Conservation (phyloP, 345 rosid genomes). For the thale cress (Arabidopsis thaliana) region DNA sequence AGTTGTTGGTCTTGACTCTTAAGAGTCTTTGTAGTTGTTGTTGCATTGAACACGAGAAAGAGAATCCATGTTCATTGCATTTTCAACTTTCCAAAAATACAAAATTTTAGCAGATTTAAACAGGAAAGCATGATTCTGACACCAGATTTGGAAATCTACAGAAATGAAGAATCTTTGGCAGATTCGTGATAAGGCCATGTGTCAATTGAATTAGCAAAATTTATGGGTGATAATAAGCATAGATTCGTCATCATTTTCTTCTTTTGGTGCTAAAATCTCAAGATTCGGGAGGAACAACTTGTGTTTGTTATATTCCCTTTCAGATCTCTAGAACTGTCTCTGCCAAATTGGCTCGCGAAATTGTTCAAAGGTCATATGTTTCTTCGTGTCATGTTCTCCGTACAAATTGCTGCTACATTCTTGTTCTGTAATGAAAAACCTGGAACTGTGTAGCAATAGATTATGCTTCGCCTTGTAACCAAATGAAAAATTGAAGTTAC, state of each 20-base stretch:
- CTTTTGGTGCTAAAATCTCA: slow-evolving; percentile 8
- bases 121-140: slow-evolving; percentile 34
- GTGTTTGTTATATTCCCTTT: slow-evolving; percentile 18
- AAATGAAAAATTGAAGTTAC: slow-evolving; percentile 34
- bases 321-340: slow-evolving; percentile 4
- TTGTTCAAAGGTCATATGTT: slow-evolving; percentile 39
- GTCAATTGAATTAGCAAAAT: slow-evolving; percentile 24
- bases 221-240: slow-evolving; percentile 38
- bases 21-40: slow-evolving; percentile 16
- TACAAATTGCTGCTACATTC: slow-evolving; percentile 1
- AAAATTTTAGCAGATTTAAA: neutral
- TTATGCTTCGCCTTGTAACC: slow-evolving; percentile 5
- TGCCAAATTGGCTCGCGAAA: slow-evolving; percentile 30
- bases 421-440: slow-evolving; percentile 25
- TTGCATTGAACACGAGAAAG: slow-evolving; percentile 18
- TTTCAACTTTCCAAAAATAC: neutral
- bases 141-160: slow-evolving; percentile 40
- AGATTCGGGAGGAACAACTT: slow-evolving; percentile 32
- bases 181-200: slow-evolving; percentile 46
- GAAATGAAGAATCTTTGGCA: slow-evolving; percentile 30
- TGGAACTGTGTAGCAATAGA: slow-evolving; percentile 16
- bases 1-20: neutral
- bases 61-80: slow-evolving; percentile 20
- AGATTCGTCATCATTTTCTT: slow-evolving; percentile 25
- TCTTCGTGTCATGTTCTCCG: neutral